phyloP scores from a whole-genome alignment of 768 basidiomycete species.

The Lactifluus hygrophoroides region DNA sequence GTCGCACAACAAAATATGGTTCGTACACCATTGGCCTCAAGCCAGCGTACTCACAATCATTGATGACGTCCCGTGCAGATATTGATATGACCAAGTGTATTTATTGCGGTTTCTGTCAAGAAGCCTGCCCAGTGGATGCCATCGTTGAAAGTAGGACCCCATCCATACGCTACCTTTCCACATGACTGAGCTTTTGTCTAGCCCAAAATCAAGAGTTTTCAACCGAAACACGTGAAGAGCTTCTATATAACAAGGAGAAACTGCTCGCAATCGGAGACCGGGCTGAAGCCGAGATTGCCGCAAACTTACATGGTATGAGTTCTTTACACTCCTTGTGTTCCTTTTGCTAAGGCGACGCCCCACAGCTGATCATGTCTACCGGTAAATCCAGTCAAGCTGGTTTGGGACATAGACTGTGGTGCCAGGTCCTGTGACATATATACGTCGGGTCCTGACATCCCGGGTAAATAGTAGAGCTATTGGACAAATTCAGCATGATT shows the following conservation, averaged over 20 bases:
- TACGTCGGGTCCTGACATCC: background rate
- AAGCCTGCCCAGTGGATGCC: constrained; percentile 98
- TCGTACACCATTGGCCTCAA: constrained; percentile 19
- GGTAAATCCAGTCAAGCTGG: constrained; percentile 35
- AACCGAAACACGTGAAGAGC: constrained; percentile 95
- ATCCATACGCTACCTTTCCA: background rate
- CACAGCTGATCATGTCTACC: constrained; percentile 81
- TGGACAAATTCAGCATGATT: background rate
- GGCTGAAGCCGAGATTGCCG: constrained; percentile 96
- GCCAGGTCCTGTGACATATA: background rate
- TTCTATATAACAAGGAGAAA: constrained; percentile 99
- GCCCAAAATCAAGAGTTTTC: constrained; percentile 98
- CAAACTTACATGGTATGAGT: constrained; percentile 70
- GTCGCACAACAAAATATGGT: constrained; percentile 98
- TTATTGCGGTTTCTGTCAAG: constrained; percentile 99
- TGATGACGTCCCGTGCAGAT: constrained; percentile 39
- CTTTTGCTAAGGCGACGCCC: constrained; percentile 21
- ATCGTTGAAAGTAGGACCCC: constrained; percentile 86
- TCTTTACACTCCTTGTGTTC: background rate
- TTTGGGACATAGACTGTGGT: background rate
- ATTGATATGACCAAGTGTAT: constrained; percentile 99
- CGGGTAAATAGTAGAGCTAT: background rate
- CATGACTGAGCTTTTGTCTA: constrained; percentile 26
- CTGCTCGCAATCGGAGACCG: constrained; percentile 92
- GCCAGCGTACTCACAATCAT: background rate